A percentile compares a stretch with the other conserved stretches of the same genome.
Evolutionary conservation across 1,284 basidiomycete genomes (phyloP).

Genomic region (Irpex rosettiformis): DNA sequence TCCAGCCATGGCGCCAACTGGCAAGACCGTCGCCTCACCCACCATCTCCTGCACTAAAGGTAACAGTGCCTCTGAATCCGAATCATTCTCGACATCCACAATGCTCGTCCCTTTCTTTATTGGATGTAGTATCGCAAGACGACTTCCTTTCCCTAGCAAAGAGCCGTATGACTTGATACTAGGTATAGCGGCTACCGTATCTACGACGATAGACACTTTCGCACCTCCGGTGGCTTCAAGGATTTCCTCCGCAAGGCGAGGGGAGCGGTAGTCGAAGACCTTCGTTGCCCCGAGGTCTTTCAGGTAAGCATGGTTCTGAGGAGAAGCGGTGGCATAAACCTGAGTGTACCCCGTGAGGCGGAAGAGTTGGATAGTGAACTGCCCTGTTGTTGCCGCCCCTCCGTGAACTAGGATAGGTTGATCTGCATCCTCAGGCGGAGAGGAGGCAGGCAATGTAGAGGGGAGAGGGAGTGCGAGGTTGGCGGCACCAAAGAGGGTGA

Average conservation of each 20-base stretch:
- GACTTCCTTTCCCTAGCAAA: constrained; percentile 34
- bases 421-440: constrained; percentile 30
- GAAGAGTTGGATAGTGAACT: constrained; percentile 54
- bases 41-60: not conserved
- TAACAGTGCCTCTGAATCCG: not conserved
- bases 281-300: constrained; percentile 44
- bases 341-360: constrained; percentile 48
- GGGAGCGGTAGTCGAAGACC: constrained; percentile 49
- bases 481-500: constrained; percentile 38
- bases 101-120: constrained; percentile 32
- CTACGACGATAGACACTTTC: constrained; percentile 37
- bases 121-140: constrained; percentile 44
- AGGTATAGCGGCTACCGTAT: constrained; percentile 39
- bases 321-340: constrained; percentile 49
- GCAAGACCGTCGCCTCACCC: not conserved
- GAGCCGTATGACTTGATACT: constrained; percentile 33
- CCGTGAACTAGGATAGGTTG: constrained; percentile 51
- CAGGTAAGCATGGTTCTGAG: constrained; percentile 43
- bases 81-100: not conserved
- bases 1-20: not conserved
- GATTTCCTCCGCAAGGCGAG: constrained; percentile 37
- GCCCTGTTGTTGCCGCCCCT: constrained; percentile 51
- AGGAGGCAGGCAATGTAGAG: constrained; percentile 31
- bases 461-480: constrained; percentile 40
- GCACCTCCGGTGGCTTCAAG: constrained; percentile 33